Conservation (phyloP, 2,329 filamentous ascomycete species). For the Diplodia seriata region DNA sequence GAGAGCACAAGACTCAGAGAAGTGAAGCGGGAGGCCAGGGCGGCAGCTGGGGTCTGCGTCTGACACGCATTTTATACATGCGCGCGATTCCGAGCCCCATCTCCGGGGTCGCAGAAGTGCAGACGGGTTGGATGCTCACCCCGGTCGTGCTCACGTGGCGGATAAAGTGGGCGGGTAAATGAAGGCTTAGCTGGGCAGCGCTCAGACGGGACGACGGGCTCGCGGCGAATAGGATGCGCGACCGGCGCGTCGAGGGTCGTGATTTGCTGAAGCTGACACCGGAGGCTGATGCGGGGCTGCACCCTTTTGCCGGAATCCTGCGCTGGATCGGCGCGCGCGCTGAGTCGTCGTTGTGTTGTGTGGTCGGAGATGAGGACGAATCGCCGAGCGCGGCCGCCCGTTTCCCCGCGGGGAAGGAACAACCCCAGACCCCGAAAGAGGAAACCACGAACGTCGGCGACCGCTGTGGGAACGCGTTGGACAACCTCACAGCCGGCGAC, state of each 20-base stretch:
- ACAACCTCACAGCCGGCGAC: not conserved
- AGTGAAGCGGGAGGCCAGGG: not conserved
- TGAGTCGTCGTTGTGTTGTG: slow-evolving; percentile 4
- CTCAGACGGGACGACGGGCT: not conserved
- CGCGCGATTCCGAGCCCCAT: slow-evolving; percentile 5
- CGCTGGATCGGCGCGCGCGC: not conserved
- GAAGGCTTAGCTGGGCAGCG: not conserved
- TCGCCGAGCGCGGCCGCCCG: slow-evolving; percentile 10
- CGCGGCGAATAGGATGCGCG: slow-evolving; percentile 9
- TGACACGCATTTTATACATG: slow-evolving; percentile 27
- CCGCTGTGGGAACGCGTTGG: not conserved
- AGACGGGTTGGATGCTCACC: not conserved
- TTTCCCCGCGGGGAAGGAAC: slow-evolving; percentile 18
- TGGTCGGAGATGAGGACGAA: not conserved
- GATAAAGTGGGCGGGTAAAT: slow-evolving; percentile 24
- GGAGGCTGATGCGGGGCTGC: slow-evolving; percentile 24
- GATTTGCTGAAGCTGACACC: not conserved
- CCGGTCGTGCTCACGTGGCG: slow-evolving; percentile 15
- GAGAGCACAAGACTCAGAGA: not conserved
- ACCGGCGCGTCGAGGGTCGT: not conserved
- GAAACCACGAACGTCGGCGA: not conserved
- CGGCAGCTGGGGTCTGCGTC: slow-evolving; percentile 14
- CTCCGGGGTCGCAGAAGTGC: slow-evolving; percentile 13
- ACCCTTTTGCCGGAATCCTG: slow-evolving; percentile 28
- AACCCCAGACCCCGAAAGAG: slow-evolving; percentile 1